Percentiles rank a stretch among this genome's conserved stretches.
Conservation (phyloP, 805 yeast species). For the Kazachstania psychrophila region DNA sequence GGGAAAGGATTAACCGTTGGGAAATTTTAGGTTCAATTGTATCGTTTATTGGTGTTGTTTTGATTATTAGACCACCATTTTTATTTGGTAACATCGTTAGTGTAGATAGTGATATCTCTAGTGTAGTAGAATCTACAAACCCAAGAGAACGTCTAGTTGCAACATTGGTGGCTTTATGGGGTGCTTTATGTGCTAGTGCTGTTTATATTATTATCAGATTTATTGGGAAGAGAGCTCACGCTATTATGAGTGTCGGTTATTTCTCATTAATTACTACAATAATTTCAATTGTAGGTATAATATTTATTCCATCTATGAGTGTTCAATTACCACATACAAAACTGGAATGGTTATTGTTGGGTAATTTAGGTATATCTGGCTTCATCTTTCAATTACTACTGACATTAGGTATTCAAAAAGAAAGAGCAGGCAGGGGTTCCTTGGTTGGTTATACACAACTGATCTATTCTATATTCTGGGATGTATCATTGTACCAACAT, state of each 20-base stretch:
- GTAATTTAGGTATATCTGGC: conserved; percentile 62
- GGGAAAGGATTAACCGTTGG: conserved; percentile 53
- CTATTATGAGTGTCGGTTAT: conserved; percentile 68
- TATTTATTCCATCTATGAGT: conserved; percentile 47
- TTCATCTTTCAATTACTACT: conserved; percentile 71
- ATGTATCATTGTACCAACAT: conserved; percentile 60
- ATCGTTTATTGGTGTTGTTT: conserved; percentile 65
- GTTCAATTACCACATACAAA: conserved; percentile 53
- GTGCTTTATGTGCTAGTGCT: conserved; percentile 59
- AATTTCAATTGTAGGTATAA: conserved; percentile 43
- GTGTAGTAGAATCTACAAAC: conserved; percentile 39
- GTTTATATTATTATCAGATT: conserved; percentile 65
- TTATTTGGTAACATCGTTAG: conserved; percentile 41
- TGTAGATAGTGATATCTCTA: conserved; percentile 2
- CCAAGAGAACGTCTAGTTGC: conserved; percentile 54
- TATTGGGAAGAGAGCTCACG: conserved; percentile 73
- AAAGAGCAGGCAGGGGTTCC: conserved; percentile 65
- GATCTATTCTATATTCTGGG: conserved; percentile 72
- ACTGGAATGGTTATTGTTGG: conserved; percentile 58
- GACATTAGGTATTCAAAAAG: conserved; percentile 78
- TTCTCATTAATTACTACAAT: conserved; percentile 56
- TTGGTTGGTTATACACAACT: conserved; percentile 69
- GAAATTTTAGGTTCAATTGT: conserved; percentile 63
- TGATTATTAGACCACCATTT: conserved; percentile 75
- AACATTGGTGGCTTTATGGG: conserved; percentile 50